A percentile compares a stretch with the other conserved stretches of the same genome.
phyloP scores from a whole-genome alignment of 225 moss, liverwort and hornwort genomes.

The Sphagnum contortum region DNA sequence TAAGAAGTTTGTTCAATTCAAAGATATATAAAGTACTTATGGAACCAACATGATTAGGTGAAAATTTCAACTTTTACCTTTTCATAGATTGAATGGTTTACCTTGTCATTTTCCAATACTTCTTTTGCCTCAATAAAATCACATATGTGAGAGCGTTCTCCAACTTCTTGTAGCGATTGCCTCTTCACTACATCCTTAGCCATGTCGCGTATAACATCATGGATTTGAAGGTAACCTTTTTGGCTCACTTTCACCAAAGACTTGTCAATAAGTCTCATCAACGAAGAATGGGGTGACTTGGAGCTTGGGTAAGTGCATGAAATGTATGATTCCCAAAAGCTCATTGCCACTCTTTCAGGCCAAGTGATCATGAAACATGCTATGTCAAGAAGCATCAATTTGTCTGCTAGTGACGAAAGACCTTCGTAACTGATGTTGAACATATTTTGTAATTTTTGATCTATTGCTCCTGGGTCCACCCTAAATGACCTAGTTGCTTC shows the following conservation, averaged over 20 bases:
- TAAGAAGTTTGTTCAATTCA: no score
- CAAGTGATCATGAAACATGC: constrained; percentile 16
- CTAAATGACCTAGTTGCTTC: constrained; percentile 24
- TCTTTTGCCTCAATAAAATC: no score
- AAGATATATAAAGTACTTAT: no score
- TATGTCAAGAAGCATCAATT: constrained; percentile 21
- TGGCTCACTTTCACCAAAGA: constrained; percentile 18
- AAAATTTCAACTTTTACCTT: no score
- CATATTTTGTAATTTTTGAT: constrained; percentile 8
- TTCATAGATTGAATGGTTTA: no score
- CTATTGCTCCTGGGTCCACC: constrained; percentile 11
- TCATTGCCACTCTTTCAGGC: constrained; percentile 15
- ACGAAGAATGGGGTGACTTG: constrained; percentile 3
- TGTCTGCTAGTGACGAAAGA: constrained; percentile 14
- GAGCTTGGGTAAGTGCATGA: constrained; percentile 10
- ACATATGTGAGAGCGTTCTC: no score
- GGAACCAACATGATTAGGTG: no score
- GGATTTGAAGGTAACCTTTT: constrained; percentile 14
- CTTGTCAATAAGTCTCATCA: constrained; percentile 23
- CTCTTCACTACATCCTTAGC: neutral
- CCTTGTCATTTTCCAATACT: no score
- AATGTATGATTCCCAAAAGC: constrained; percentile 19
- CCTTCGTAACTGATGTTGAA: constrained; percentile 20
- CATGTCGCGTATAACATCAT: constrained; percentile 26
- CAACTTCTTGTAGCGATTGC: no score